Evolutionary conservation across 495 filamentous ascomycete species (phyloP).

Genomic region (Daldinia decipiens): DNA sequence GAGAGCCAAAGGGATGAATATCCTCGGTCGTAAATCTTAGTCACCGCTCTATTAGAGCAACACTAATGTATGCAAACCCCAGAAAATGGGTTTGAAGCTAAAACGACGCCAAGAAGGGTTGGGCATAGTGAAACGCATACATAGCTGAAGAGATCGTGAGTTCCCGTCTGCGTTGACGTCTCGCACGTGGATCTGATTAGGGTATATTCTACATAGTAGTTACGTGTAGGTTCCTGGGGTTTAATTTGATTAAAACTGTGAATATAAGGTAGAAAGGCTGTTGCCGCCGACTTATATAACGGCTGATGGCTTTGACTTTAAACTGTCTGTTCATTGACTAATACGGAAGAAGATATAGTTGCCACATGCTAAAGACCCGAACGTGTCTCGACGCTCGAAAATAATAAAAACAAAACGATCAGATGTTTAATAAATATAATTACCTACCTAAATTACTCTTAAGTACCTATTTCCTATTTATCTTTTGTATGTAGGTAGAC

Average conservation of each 20-base stretch:
- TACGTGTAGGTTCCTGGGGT: not conserved
- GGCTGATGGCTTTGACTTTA: not conserved
- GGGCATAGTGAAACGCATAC: not conserved
- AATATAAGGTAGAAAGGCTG: not conserved
- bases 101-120: constrained; percentile 24
- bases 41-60: not conserved
- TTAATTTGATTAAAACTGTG: not conserved
- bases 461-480: too few relatives aligned
- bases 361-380: not conserved
- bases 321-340: not conserved
- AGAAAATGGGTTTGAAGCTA: constrained; percentile 32
- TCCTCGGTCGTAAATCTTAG: constrained; percentile 8
- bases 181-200: not conserved
- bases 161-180: not conserved
- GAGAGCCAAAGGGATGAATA: constrained; percentile 12
- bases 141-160: constrained; percentile 1
- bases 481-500: too few relatives aligned
- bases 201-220: constrained; percentile 1
- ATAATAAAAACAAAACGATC: not conserved
- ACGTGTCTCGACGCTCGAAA: not conserved
- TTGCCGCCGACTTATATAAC: not conserved
- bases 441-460: too few relatives aligned
- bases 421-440: not conserved
- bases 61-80: constrained; percentile 32
- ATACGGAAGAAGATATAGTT: not conserved